Evolutionary conservation across 345 rosid species (phyloP).

Genomic region (Rhodamnia rubescens): DNA sequence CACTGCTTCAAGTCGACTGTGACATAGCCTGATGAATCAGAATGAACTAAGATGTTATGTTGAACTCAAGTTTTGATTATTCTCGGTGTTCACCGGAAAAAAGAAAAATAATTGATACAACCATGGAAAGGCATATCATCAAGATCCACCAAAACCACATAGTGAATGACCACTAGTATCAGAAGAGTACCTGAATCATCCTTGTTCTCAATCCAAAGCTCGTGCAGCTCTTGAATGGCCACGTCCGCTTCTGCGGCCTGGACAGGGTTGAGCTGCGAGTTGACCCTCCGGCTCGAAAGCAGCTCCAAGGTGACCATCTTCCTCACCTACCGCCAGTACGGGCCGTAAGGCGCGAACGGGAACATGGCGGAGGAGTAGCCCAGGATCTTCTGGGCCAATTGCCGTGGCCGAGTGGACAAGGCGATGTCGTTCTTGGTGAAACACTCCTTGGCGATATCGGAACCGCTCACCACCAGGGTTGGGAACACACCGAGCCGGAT

Average conservation of each 20-base stretch:
- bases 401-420: constrained; percentile 17
- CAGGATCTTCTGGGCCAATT: neutral
- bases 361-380: constrained; percentile 15
- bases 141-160: neutral
- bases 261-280: neutral
- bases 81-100: neutral
- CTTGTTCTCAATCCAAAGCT: neutral
- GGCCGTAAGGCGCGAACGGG: constrained; percentile 4
- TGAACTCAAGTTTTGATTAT: neutral
- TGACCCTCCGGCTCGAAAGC: constrained; percentile 10
- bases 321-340: constrained; percentile 24
- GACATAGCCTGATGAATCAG: neutral
- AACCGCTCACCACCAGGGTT: constrained; percentile 14
- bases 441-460: constrained; percentile 12
- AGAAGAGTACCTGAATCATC: neutral
- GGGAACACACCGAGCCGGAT: constrained; percentile 21
- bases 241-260: neutral
- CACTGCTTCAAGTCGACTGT: constrained; percentile 20
- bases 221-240: neutral
- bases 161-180: neutral
- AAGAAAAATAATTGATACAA: neutral
- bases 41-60: neutral
- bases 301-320: constrained; percentile 14
- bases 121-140: neutral
- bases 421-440: constrained; percentile 20